Evolutionary conservation across 2,329 filamentous ascomycete species (phyloP).

Genomic region (Pyrenochaeta sp.): DNA sequence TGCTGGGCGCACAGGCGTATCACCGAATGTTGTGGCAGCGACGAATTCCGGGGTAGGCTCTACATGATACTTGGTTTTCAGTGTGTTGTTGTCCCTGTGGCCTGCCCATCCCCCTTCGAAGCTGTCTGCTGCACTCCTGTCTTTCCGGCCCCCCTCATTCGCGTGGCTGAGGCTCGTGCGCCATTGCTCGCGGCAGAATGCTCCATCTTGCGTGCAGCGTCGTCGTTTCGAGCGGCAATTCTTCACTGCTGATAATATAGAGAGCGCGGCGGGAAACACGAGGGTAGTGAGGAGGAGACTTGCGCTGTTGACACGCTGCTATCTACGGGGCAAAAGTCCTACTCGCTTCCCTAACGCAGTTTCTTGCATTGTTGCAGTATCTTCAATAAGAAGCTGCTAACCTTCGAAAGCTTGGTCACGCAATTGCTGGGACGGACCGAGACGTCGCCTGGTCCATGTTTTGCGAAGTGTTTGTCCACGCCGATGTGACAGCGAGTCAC

Average conservation of each 20-base stretch:
- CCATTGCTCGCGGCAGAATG: not conserved
- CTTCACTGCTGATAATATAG: not conserved
- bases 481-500: not conserved
- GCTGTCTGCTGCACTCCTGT: not conserved
- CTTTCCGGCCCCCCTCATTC: not conserved
- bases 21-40: constrained; percentile 2
- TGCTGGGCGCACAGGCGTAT: constrained; percentile 4
- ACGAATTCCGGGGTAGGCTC: not conserved
- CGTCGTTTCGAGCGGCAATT: not conserved
- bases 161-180: not conserved
- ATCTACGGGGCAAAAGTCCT: not conserved
- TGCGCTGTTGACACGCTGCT: not conserved
- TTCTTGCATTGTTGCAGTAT: not conserved
- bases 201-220: not conserved
- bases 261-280: not conserved
- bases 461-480: not conserved
- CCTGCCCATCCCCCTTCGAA: not conserved
- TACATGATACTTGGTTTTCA: too few species aligned
- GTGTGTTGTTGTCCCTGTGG: not conserved
- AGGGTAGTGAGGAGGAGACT: not conserved
- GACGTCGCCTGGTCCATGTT: too few species aligned
- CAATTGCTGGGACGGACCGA: not conserved
- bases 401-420: not conserved
- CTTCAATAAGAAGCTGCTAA: not conserved
- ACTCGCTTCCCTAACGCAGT: not conserved